Conservation (phyloP, 306 rosid genomes). For the Corylus avellana region DNA sequence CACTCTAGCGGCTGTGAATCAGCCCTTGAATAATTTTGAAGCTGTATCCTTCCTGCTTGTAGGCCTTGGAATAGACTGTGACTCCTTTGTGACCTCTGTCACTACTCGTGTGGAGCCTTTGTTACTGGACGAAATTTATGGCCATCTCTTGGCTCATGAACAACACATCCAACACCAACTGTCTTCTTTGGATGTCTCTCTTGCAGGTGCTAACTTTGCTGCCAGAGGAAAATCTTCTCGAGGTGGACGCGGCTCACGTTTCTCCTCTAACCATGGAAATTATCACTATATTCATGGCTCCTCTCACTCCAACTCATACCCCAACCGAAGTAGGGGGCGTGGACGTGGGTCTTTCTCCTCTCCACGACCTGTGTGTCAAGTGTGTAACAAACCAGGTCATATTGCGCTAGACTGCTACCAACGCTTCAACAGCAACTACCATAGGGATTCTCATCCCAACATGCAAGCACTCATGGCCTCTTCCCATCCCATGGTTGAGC, state of each 20-base stretch:
- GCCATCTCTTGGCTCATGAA: neutral
- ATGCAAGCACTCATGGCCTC: neutral
- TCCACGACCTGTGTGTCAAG: neutral
- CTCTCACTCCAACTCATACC: too few relatives aligned
- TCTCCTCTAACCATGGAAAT: neutral
- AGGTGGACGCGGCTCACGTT: neutral
- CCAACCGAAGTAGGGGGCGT: too few relatives aligned
- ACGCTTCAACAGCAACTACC: neutral
- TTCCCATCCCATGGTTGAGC: neutral
- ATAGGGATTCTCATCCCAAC: neutral
- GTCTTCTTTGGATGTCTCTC: neutral
- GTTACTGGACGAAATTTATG: neutral
- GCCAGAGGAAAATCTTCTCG: too few relatives aligned
- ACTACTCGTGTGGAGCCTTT: neutral
- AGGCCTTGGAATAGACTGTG: neutral
- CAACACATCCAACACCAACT: neutral
- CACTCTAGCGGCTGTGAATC: neutral
- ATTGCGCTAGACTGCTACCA: neutral
- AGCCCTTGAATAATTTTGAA: neutral
- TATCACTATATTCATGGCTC: too few relatives aligned
- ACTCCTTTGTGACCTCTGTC: neutral
- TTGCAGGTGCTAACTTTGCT: neutral
- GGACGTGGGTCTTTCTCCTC: too few relatives aligned
- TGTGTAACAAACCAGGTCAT: neutral
- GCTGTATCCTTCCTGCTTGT: neutral